Base-by-base conservation (phyloP, 306 rosid species). In the Phaseolus lunatus region DNA sequence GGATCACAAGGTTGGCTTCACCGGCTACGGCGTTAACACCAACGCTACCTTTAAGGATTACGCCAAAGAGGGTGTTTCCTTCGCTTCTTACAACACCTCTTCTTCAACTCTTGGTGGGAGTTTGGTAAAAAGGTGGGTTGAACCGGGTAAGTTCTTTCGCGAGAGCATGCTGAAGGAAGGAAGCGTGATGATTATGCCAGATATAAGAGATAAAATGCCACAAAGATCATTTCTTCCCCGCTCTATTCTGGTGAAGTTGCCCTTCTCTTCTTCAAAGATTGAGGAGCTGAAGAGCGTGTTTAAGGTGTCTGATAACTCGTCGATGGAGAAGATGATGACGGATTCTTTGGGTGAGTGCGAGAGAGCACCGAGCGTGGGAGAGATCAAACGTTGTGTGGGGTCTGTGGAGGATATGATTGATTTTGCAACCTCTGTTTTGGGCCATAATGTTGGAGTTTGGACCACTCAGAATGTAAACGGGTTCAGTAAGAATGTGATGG, bases 321-420 rank as follows among this genome's bases (percentile, higher is more conserved):
- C 49, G 0, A 64, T 64, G 70, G 48, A 64, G 2, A 64, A 64
- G 27, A 64, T 64, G 70, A 64, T 64, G 0, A 37, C 18, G 49
- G 70, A 83, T 19, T 80, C 96, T 0, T 49, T 94, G 33, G 24
- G 49, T 0, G 97, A 94, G 67, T 94, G 97, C 65, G 94, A 90
- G 85, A 73, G 97, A 12, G 82, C 84, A 0, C 90, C 98, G 0
- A 90, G 94, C 64, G 14, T 4, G 4, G 96, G 98, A 0, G 98
- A 94, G 88, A 91, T 89, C 0, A 94, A 94, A 39, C 87, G 88
- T 3, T 94, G 98, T 74, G 97, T 94, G 1, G 91, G 86, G 0
- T 90, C 97, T 0, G 53, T 84, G 0, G 96, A 94, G 77, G 98
- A 94, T 52, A 87, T 94, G 98, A 84, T 94, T 29, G 98, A 94